Evolutionary conservation across 768 basidiomycete genomes (phyloP).

Genomic region (Hygrophoropsis aurantiaca): DNA sequence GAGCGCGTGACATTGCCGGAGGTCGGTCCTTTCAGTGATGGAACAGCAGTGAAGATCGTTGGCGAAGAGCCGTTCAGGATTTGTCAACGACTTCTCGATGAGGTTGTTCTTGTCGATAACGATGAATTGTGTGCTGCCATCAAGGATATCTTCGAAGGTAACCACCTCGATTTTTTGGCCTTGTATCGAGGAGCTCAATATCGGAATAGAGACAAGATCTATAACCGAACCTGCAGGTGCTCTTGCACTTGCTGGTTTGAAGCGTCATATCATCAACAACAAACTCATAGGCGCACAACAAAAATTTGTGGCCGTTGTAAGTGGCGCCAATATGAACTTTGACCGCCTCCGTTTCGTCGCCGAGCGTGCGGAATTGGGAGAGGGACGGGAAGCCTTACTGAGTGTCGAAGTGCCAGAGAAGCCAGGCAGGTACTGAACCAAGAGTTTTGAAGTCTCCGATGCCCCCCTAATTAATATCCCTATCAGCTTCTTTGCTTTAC

Average conservation of each 20-base stretch:
- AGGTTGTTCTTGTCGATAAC: constrained; percentile 82
- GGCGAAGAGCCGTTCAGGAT: constrained; percentile 94
- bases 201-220: constrained; percentile 74
- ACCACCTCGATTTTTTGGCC: constrained; percentile 8
- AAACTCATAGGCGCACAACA: constrained; percentile 80
- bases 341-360: constrained; percentile 96
- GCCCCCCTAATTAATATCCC: neutral
- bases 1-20: constrained; percentile 82
- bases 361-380: constrained; percentile 96
- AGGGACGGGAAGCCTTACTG: constrained; percentile 89
- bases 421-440: constrained; percentile 73
- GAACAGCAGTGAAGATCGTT: constrained; percentile 94
- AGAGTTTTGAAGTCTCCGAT: neutral
- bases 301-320: constrained; percentile 88
- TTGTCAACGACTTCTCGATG: constrained; percentile 82
- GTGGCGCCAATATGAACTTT: constrained; percentile 99
- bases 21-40: constrained; percentile 96
- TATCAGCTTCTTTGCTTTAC: constrained; percentile 80
- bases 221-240: constrained; percentile 97
- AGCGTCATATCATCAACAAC: constrained; percentile 81
- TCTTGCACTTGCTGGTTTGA: constrained; percentile 87
- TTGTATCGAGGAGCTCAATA: neutral
- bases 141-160: constrained; percentile 98
- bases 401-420: constrained; percentile 93
- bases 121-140: constrained; percentile 98